Percentiles rank a stretch among this genome's conserved stretches.
Conservation (phyloP, 2,329 filamentous ascomycete species). For the Trichoderma gracile region DNA sequence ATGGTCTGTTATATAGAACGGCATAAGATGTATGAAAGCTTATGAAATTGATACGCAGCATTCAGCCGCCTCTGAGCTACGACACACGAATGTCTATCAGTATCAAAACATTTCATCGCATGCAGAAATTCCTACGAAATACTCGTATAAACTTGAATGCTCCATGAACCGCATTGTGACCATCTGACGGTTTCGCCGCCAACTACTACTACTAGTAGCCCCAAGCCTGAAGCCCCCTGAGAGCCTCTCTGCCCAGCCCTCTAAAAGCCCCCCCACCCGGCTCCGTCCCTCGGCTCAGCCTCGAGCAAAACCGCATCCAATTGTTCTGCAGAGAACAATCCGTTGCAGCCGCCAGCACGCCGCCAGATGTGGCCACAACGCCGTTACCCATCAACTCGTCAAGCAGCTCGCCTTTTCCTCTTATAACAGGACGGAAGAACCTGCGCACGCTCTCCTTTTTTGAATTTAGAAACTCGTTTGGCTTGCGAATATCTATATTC, state of each 20-base stretch:
- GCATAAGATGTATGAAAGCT: no score
- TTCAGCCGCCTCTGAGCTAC: no score
- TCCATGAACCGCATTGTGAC: background rate
- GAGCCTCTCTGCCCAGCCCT: background rate
- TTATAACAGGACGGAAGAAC: background rate
- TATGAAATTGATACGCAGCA: no score
- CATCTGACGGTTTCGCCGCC: background rate
- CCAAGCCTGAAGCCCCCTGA: background rate
- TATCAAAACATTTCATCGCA: background rate
- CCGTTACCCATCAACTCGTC: background rate
- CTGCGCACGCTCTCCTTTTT: background rate
- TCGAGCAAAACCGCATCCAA: background rate
- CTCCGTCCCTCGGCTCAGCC: background rate
- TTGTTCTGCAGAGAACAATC: constrained; percentile 11
- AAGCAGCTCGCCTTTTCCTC: no score
- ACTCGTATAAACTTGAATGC: no score
- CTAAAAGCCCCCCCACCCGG: background rate
- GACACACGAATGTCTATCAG: no score
- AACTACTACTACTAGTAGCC: no score
- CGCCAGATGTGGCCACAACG: background rate
- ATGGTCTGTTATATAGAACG: no score
- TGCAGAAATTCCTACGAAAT: no score
- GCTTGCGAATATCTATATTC: background rate
- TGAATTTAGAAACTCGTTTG: background rate
- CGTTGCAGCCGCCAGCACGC: background rate